These are phyloP conservation scores for Phaffomyces antillensis DNA, from an alignment of 805 yeast genomes.

Conservation along the genomic window DNA sequence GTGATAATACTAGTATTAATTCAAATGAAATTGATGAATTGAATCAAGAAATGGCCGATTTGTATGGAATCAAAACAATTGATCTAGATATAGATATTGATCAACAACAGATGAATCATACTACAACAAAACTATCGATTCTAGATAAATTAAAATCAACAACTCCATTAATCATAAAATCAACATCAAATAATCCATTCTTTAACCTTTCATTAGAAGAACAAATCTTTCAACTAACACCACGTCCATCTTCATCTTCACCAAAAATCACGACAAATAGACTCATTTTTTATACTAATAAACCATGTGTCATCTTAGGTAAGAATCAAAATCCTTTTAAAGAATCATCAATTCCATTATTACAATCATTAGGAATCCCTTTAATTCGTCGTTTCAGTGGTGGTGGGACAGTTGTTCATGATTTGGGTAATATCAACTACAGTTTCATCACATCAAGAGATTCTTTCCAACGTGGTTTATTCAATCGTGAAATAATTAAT, in stretches of 20 bases:
- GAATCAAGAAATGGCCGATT: constrained; percentile 26
- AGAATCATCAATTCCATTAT: constrained; percentile 60
- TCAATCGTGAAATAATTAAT: constrained; percentile 32
- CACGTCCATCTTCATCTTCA: constrained; percentile 22
- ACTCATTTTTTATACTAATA: constrained; percentile 65
- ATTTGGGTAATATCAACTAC: constrained; percentile 80
- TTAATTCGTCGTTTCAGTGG: constrained; percentile 78
- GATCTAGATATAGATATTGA: no score
- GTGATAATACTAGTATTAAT: no score
- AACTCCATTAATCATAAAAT: constrained; percentile 49
- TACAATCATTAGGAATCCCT: constrained; percentile 48
- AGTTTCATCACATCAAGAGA: constrained; percentile 67
- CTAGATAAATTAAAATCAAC: constrained; percentile 16
- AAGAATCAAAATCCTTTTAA: constrained; percentile 95
- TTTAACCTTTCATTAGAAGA: constrained; percentile 79
- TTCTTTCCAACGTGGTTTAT: constrained; percentile 46
- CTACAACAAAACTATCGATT: constrained; percentile 10
- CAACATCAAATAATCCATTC: constrained; percentile 59
- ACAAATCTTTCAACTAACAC: constrained; percentile 61
- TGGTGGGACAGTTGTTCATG: constrained; percentile 97
- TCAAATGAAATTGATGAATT: constrained; percentile 28
- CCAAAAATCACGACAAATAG: constrained; percentile 26
- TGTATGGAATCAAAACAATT: constrained; percentile 16
- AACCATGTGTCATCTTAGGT: constrained; percentile 88
- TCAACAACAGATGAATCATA: background rate